Evolutionary conservation across 768 basidiomycete genomes (phyloP), one percentile per base, ranked within the genome.

Genomic region (Mycena olivaceomarginata): DNA sequence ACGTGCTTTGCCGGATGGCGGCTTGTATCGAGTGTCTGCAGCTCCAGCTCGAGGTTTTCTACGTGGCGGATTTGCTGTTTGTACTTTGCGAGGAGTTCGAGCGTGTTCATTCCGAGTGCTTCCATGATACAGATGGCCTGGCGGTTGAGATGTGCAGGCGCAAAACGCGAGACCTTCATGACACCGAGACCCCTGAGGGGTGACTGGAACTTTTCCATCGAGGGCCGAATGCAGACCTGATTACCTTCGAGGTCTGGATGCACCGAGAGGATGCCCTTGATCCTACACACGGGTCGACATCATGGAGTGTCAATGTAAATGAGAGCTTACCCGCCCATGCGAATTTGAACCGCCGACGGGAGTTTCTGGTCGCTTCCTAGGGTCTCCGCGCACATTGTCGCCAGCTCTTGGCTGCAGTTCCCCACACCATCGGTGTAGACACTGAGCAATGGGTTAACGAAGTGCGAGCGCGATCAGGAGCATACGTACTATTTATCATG

Each of bases 121-220:
- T 46, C 16, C 74, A 80, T 69, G 43, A 78, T 59, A 56, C 64
- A 64, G 70, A 80, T 80, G 18, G 79, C 79, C 60, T 80, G 80
- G n/a, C 80, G 80, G 37, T 79, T 80, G 9, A 80, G 67, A 22
- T 79, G 80, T 20, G 80, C 77, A 18, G 74, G 80, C 2, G 80
- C 75, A 57, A 64, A 79, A 20, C 72, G 70, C 20, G 77, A 63
- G 57, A 74, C 77, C 25, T 74, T 76, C 80, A 80, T 80, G 5
- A 74, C 80, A 12, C 80, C 80, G 46, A 80, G 80, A 0, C 66
- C 77, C 25, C n/a, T 60, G 10, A 51, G 68, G 13, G 74, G 65
- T 2, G 77, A 80, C 2, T n/a, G 37, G 65, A 80, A 80, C 59
- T 80, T 80, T 13, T 53, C 6, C 80, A 80, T 80, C 45, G 77